Conservation (phyloP, 345 rosid species). For the Noccaea caerulescens region DNA sequence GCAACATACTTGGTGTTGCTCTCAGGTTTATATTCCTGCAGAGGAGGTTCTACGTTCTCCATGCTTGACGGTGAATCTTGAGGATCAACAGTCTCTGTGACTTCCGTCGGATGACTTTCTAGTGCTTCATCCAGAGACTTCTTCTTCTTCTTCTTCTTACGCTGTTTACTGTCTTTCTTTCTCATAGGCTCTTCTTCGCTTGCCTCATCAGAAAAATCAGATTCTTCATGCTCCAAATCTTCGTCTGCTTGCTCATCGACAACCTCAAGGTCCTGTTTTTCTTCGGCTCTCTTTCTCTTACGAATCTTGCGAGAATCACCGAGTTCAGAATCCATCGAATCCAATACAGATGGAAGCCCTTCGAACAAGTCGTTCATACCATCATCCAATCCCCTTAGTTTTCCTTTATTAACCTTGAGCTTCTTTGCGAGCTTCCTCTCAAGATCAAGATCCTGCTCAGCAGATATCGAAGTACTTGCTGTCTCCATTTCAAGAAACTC, state of each 20-base stretch:
- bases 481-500: slow-evolving; percentile 69
- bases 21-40: slow-evolving; percentile 31
- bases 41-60: slow-evolving; percentile 42
- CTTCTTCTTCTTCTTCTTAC: slow-evolving; percentile 38
- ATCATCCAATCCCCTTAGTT: slow-evolving; percentile 71
- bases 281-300: slow-evolving; percentile 50
- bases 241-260: slow-evolving; percentile 30
- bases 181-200: slow-evolving; percentile 38
- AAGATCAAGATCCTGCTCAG: slow-evolving; percentile 61
- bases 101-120: slow-evolving; percentile 32
- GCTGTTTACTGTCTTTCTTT: slow-evolving; percentile 32
- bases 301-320: slow-evolving; percentile 44
- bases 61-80: slow-evolving; percentile 39
- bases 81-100: slow-evolving; percentile 36
- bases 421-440: slow-evolving; percentile 89
- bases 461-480: slow-evolving; percentile 35
- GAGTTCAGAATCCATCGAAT: slow-evolving; percentile 45
- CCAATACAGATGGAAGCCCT: slow-evolving; percentile 54
- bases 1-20: slow-evolving; percentile 63
- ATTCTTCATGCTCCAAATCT: slow-evolving; percentile 41
- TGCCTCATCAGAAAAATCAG: slow-evolving; percentile 34
- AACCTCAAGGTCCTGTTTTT: slow-evolving; percentile 37
- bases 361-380: slow-evolving; percentile 57
- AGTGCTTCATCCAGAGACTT: slow-evolving; percentile 45
- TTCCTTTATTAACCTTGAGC: slow-evolving; percentile 76